Percentiles rank a stretch among this genome's conserved stretches.
Evolutionary conservation across 2,329 filamentous ascomycete genomes (phyloP).

Genomic region (Exophiala dermatitidis): DNA sequence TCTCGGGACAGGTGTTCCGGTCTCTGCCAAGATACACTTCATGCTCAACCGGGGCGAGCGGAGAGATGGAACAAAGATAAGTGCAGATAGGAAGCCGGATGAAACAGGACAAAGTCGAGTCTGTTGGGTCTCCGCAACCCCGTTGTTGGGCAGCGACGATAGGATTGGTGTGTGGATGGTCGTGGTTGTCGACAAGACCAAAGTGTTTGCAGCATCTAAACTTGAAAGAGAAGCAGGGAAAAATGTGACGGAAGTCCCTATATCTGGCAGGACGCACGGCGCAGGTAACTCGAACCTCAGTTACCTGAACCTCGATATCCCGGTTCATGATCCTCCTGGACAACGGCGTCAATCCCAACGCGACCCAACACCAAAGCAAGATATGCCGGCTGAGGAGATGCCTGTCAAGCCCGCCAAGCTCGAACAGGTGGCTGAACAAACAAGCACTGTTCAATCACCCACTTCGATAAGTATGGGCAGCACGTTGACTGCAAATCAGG

Average conservation of each 20-base stretch:
- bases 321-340: background rate
- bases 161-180: constrained; percentile 44
- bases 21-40: constrained; percentile 41
- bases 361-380: background rate
- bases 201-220: background rate
- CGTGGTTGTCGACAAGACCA: constrained; percentile 37
- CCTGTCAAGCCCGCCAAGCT: constrained; percentile 10
- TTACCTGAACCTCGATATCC: background rate
- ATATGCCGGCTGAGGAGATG: background rate
- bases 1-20: constrained; percentile 33
- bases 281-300: too few relatives aligned
- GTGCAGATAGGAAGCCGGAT: constrained; percentile 16
- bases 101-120: constrained; percentile 18
- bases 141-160: constrained; percentile 38
- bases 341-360: background rate
- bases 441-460: background rate
- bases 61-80: constrained; percentile 16
- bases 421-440: background rate
- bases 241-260: background rate
- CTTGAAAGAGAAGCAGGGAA: background rate
- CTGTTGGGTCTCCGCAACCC: constrained; percentile 42
- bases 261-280: background rate
- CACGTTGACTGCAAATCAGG: background rate
- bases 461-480: background rate
- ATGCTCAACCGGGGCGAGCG: constrained; percentile 24